Evolutionary conservation across 768 basidiomycete species (phyloP), one percentile per base, ranked within the genome.

Genomic region (Naganishia randhawae): DNA sequence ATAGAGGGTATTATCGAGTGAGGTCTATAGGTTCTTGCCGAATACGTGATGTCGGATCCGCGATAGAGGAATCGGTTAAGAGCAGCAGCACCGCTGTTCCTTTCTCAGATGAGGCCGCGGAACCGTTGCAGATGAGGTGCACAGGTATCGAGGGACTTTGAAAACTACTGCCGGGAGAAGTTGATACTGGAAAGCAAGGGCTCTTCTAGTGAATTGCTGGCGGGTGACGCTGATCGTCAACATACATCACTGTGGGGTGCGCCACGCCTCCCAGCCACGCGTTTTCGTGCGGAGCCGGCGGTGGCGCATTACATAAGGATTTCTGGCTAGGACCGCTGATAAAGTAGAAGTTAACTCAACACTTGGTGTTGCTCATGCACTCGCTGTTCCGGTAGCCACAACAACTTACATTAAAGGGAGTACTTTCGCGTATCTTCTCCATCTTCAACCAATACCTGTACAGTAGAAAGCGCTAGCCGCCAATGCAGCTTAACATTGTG

Each of bases 281-380:
- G 45, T 48, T 48, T 48, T n/a, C 7, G n/a, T n/a, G 6, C 45
- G 45, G 45, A 22, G 19, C 45, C 45, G 45, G 41, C 7, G 14
- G 14, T 16, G 41, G 14, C 14, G 19, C 19, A 42, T 42, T 42
- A 42, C 45, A 22, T 48, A 48, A 48, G 11, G 45, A n/a, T 42
- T 39, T 39, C 37, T 39, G 8, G 7, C 37, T 39, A 7, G 14
- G 14, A 54, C 9, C 16, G 17, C 3, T 10, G 16, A 13, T 17
- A 55, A 8, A 55, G 54, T 55, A 55, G 54, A 55, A 37, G n/a
- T 32, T 55, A 1, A 11, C 2, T 55, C 33, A 55, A 55, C 51
- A 29, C 16, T 32, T 7, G 3, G 14, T 52, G 51, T 3, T 31
- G n/a, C 51, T 31, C 17, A n/a, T 9, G 19, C 7, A 17, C 41